Evolutionary conservation across 2,329 filamentous ascomycete species (phyloP), one percentile per base, ranked within the genome.

Genomic region (Diaporthe ilicicola): DNA sequence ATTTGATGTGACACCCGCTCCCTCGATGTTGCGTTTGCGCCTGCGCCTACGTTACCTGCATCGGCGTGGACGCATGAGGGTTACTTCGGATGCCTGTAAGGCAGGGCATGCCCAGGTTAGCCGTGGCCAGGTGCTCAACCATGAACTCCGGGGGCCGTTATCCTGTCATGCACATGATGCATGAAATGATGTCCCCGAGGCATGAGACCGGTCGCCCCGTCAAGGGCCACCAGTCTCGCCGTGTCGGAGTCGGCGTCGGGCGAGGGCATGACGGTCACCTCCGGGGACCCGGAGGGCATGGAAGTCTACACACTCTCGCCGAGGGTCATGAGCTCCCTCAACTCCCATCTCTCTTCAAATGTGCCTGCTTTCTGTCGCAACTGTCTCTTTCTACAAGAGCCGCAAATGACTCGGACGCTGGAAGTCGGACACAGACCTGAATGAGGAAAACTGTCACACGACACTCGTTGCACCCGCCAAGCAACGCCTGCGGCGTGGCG

Each of bases 381-480:
- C 50, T 10, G 15, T 19, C n/a, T 19, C 34, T 3, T 56, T 17
- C 1, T 6, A 4, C 34, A 32, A 12, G n/a, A 15, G 4, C 37
- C 37, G 19, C 32, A 5, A 17, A 61, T 44, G 55, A 46, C 55
- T 59, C 17, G 55, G 37, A 39, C 37, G 22, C 37, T 44, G 42
- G 37, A 44, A 13, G 39, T 61, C 7, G 17, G 55, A 37, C 24
- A 7, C 15, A 29, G 34, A 17, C 9, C 55, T 46, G 5, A 34
- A 61, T 44, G 17, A 46, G 39, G 55, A 19, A 61, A 46, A 2
- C 32, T 19, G 39, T 13, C 55, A 61, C 55, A 22, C 55, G 55
- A 61, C 55, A 61, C 55, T 61, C 19, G 55, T 61, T 61, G 24
- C 55, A 61, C 46, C 22, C 37, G 55, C 55, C 55, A 61, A 61